A percentile compares a stretch with the other conserved stretches of the same genome.
Conservation (phyloP, 441 rosid genomes). For the Gossypium davidsonii region DNA sequence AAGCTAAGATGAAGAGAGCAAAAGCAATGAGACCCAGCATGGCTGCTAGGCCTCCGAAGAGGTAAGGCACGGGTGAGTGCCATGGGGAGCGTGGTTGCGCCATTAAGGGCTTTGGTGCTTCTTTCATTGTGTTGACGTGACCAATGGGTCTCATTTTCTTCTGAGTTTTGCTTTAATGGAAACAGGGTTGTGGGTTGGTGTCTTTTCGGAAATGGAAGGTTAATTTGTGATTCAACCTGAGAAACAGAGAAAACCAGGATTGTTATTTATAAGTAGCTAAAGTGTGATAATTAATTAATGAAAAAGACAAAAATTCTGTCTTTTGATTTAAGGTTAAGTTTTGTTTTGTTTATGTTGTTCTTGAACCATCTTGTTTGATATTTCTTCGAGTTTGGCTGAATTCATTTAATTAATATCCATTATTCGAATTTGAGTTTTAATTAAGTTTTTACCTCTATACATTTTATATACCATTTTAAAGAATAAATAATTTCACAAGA, state of each 20-base stretch:
- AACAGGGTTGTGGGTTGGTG: background rate
- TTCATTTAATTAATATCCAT: too few relatives aligned
- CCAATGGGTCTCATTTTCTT: constrained; percentile 28
- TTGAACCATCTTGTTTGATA: too few relatives aligned
- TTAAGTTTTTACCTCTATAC: too few relatives aligned
- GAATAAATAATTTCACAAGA: too few relatives aligned
- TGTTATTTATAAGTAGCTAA: constrained; percentile 23
- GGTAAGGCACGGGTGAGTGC: constrained; percentile 92
- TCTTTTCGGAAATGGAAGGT: background rate
- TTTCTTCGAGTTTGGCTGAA: too few relatives aligned
- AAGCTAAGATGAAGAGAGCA: constrained; percentile 78
- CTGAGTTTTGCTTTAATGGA: too few relatives aligned
- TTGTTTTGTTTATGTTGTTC: background rate
- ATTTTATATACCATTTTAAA: too few relatives aligned
- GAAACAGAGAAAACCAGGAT: background rate
- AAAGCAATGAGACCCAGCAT: constrained; percentile 84
- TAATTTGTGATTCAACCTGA: background rate
- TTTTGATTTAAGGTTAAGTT: background rate
- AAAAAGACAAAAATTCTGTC: background rate
- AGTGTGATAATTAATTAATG: background rate
- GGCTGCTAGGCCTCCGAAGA: constrained; percentile 88
- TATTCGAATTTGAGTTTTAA: too few relatives aligned
- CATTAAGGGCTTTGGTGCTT: constrained; percentile 4
- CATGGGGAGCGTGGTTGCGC: constrained; percentile 41
- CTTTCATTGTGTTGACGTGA: background rate